These are phyloP conservation scores for Silene noctiflora DNA, from an alignment of 179 eudicot genomes.

Conservation along the genomic window DNA sequence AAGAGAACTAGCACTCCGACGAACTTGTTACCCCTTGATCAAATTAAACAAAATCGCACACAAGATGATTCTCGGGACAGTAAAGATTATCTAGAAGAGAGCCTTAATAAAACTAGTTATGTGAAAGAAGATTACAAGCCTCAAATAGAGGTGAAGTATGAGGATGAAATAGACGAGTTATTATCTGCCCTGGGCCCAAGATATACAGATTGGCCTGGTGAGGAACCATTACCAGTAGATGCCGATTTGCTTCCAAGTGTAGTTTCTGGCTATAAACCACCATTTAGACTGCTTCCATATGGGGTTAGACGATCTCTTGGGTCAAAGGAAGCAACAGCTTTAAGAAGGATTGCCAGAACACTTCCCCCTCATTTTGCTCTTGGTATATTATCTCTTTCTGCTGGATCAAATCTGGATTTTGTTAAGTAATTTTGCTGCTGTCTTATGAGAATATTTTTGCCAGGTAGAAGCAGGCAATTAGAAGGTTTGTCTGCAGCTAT, in stretches of 20 bases:
- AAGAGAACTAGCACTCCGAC: constrained; percentile 32
- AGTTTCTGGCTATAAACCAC: constrained; percentile 73
- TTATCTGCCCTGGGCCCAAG: constrained; percentile 81
- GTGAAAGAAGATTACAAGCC: constrained; percentile 30
- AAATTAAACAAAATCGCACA: constrained; percentile 20
- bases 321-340: constrained; percentile 66
- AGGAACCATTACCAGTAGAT: constrained; percentile 82
- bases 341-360: constrained; percentile 83
- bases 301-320: constrained; percentile 72
- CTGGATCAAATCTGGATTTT: not conserved
- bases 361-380: constrained; percentile 97
- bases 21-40: constrained; percentile 25
- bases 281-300: constrained; percentile 87
- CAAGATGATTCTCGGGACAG: constrained; percentile 26
- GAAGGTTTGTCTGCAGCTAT: constrained; percentile 89
- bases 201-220: constrained; percentile 90
- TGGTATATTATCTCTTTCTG: constrained; percentile 43
- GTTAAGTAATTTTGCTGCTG: not conserved
- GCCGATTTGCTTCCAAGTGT: constrained; percentile 82
- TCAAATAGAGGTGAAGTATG: constrained; percentile 48
- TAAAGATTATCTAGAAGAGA: constrained; percentile 30
- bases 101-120: constrained; percentile 18
- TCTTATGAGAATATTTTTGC: constrained; percentile 13
- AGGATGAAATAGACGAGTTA: constrained; percentile 79
- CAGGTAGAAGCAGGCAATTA: constrained; percentile 97